phyloP scores from a whole-genome alignment of 139 green algal species.

The Chlamydomonas incerta region DNA sequence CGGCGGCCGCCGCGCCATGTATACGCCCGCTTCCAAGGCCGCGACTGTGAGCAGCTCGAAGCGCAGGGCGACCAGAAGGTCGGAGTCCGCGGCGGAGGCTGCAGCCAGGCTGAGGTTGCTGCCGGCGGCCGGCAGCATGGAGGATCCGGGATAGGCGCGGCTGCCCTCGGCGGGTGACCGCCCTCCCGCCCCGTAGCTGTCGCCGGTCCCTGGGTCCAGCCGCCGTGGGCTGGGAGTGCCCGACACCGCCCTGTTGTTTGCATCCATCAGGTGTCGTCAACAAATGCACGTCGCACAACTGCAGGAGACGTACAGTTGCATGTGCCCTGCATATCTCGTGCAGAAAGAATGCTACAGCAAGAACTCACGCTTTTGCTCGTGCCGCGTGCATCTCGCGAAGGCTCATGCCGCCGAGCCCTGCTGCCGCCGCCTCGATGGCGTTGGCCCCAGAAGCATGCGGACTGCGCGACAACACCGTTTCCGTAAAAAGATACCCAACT shows the following conservation, averaged over 20 bases:
- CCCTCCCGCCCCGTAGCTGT: neutral
- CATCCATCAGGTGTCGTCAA: too few species aligned
- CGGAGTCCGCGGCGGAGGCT: neutral
- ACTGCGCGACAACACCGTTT: too few species aligned
- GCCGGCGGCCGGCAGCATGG: neutral
- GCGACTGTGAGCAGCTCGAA: conserved; percentile 75
- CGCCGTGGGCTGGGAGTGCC: too few species aligned
- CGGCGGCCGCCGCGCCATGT: conserved; percentile 57
- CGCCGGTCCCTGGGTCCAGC: too few species aligned
- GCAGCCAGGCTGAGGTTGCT: neutral
- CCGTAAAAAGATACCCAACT: too few species aligned
- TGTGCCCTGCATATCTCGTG: too few species aligned
- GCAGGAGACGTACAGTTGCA: too few species aligned
- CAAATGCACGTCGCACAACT: too few species aligned
- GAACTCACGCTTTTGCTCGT: neutral
- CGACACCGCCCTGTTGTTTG: neutral
- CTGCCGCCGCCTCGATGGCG: neutral
- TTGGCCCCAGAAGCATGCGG: neutral
- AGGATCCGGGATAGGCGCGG: neutral
- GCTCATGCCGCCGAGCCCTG: conserved; percentile 6
- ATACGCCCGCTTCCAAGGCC: conserved; percentile 73
- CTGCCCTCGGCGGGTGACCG: neutral
- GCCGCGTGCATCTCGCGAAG: conserved; percentile 39
- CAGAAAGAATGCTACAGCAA: too few species aligned
- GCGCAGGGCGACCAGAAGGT: conserved; percentile 26